These are phyloP conservation scores for Penicillium robsamsonii DNA, from an alignment of 495 filamentous ascomycete species.

Conservation along the genomic window DNA sequence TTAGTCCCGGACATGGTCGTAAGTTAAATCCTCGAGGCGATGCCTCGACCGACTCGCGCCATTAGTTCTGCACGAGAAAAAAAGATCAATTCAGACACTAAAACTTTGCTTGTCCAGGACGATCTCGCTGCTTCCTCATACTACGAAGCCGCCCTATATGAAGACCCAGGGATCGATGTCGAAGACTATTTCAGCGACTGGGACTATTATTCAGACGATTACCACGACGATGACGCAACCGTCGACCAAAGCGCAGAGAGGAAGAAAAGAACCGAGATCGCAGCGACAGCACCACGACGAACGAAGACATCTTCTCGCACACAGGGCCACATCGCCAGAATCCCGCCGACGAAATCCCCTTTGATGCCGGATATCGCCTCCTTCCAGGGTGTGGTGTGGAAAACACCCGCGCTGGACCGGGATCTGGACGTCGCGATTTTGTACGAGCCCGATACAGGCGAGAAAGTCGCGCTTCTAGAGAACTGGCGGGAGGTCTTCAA, in stretches of 20 bases:
- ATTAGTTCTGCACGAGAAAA: constrained; percentile 2
- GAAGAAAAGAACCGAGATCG: constrained; percentile 12
- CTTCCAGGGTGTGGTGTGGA: constrained; percentile 46
- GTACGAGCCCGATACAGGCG: constrained; percentile 38
- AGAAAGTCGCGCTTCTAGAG: constrained; percentile 47
- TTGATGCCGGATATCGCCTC: constrained; percentile 25
- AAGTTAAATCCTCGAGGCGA: constrained; percentile 17
- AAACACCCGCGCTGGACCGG: constrained; percentile 20
- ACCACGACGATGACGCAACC: constrained; percentile 48
- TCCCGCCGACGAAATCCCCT: constrained; percentile 9
- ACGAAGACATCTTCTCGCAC: neutral
- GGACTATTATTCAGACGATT: constrained; percentile 52
- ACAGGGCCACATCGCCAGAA: neutral
- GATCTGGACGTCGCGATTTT: constrained; percentile 32
- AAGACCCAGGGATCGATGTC: constrained; percentile 42
- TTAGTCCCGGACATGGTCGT: constrained; percentile 43
- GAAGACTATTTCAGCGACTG: constrained; percentile 49
- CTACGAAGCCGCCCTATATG: constrained; percentile 41
- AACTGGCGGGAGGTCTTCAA: constrained; percentile 55
- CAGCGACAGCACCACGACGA: constrained; percentile 17
- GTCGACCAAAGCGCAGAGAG: constrained; percentile 15
- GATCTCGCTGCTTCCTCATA: constrained; percentile 46
- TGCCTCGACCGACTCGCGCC: neutral
- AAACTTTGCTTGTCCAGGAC: constrained; percentile 35
- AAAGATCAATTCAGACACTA: constrained; percentile 2